Conservation (phyloP, 2,329 filamentous ascomycete species). For the Thermothelomyces thermophilus region DNA sequence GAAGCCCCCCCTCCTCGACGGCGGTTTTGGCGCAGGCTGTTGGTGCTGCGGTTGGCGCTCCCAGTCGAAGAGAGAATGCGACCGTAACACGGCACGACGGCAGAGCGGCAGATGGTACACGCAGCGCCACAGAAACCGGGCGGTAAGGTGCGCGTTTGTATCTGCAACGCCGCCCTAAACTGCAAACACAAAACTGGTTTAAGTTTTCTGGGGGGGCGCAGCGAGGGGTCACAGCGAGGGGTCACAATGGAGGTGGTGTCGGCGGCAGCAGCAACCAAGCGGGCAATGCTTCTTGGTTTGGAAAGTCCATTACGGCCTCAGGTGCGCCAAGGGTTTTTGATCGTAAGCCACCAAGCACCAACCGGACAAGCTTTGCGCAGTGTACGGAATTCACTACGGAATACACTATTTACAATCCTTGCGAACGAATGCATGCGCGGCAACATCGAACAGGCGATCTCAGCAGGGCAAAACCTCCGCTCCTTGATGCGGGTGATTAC, state of each 20-base stretch:
- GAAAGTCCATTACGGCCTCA: too few relatives aligned
- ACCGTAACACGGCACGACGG: slow-evolving; percentile 2
- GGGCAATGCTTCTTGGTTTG: background rate
- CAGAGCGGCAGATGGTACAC: slow-evolving; percentile 2
- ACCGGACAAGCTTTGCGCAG: too few relatives aligned
- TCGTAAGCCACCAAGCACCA: too few relatives aligned
- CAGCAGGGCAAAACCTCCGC: background rate
- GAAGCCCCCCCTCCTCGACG: too few relatives aligned
- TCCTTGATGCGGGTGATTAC: background rate
- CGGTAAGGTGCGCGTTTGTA: background rate
- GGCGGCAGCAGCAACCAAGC: background rate
- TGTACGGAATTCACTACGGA: too few relatives aligned
- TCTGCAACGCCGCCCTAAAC: background rate
- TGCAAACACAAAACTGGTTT: background rate
- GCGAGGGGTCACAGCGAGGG: slow-evolving; percentile 2
- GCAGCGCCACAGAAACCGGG: background rate
- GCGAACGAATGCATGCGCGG: background rate
- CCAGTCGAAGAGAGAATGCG: background rate
- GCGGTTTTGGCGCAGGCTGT: slow-evolving; percentile 1
- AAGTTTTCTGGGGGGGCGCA: background rate
- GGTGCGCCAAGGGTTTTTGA: slow-evolving; percentile 16
- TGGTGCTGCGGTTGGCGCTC: slow-evolving; percentile 9
- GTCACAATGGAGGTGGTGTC: too few relatives aligned
- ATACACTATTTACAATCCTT: too few relatives aligned
- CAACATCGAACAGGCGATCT: background rate